Percentiles rank a stretch among this genome's conserved stretches.
These are phyloP conservation scores for Metschnikowia cerradonensis DNA, from an alignment of 805 yeast species.

Conservation along the genomic window DNA sequence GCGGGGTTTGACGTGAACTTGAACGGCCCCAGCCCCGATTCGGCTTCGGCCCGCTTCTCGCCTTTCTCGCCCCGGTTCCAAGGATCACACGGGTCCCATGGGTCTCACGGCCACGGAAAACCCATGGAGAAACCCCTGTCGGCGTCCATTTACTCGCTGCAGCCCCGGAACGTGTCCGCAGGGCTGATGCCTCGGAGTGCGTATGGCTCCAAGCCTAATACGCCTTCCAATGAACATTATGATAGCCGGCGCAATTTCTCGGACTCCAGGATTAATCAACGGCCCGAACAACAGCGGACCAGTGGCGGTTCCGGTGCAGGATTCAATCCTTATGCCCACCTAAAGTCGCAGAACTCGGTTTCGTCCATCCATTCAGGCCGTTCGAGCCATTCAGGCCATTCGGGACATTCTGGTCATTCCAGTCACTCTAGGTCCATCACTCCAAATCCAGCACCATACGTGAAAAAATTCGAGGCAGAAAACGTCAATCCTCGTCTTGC, in stretches of 20 bases:
- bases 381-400: neutral
- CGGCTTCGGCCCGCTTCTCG: neutral
- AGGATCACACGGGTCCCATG: neutral
- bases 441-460: neutral
- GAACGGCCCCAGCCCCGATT: neutral
- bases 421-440: neutral
- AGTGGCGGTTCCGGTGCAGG: neutral
- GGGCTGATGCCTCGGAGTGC: neutral
- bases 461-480: constrained; percentile 7
- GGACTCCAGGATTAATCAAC: neutral
- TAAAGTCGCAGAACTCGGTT: neutral
- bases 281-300: neutral
- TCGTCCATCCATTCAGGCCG: neutral
- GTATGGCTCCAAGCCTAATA: neutral
- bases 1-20: constrained; percentile 66
- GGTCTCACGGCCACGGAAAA: neutral
- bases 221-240: neutral
- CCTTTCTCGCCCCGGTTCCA: neutral
- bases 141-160: neutral
- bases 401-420: neutral
- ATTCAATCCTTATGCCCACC: neutral
- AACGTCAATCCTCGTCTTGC: constrained; percentile 3
- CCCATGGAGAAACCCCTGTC: neutral
- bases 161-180: neutral
- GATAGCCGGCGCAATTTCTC: neutral